phyloP scores from a whole-genome alignment of 805 yeast species.

The Ogataea pini region DNA sequence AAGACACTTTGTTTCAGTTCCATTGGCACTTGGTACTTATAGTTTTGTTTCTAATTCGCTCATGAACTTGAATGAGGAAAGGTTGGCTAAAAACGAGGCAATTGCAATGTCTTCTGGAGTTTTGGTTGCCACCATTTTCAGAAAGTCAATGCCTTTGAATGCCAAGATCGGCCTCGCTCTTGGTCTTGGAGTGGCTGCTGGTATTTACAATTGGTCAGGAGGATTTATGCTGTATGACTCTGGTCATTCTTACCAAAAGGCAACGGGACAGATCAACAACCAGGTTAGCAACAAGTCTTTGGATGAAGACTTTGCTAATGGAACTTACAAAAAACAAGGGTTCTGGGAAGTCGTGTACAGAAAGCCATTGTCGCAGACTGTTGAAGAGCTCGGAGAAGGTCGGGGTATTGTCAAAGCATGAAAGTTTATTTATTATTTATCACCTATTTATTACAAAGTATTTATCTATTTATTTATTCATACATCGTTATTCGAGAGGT shows the following conservation, averaged over 20 bases:
- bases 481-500: neutral
- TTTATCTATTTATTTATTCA: conserved; percentile 2
- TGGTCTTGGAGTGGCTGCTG: conserved; percentile 46
- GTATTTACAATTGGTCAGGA: conserved; percentile 56
- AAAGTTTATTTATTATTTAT: conserved; percentile 4
- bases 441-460: conserved; percentile 13
- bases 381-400: conserved; percentile 71
- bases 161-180: conserved; percentile 49
- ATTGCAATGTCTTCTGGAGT: conserved; percentile 27
- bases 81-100: conserved; percentile 31
- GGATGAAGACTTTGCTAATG: conserved; percentile 34
- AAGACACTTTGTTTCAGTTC: conserved; percentile 36
- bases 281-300: conserved; percentile 39
- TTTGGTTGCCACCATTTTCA: conserved; percentile 26
- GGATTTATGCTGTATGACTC: conserved; percentile 45
- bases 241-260: conserved; percentile 43
- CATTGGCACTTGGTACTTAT: conserved; percentile 36
- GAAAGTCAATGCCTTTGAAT: conserved; percentile 31
- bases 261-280: conserved; percentile 42
- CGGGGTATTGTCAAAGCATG: conserved; percentile 49
- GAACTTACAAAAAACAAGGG: conserved; percentile 47
- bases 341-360: conserved; percentile 83
- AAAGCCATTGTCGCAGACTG: conserved; percentile 79
- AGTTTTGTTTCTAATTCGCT: conserved; percentile 34
- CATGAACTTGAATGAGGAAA: conserved; percentile 34